Base-by-base conservation (phyloP, 192 early-diverging fungal species). In the Phlyctochytrium arcticum region DNA sequence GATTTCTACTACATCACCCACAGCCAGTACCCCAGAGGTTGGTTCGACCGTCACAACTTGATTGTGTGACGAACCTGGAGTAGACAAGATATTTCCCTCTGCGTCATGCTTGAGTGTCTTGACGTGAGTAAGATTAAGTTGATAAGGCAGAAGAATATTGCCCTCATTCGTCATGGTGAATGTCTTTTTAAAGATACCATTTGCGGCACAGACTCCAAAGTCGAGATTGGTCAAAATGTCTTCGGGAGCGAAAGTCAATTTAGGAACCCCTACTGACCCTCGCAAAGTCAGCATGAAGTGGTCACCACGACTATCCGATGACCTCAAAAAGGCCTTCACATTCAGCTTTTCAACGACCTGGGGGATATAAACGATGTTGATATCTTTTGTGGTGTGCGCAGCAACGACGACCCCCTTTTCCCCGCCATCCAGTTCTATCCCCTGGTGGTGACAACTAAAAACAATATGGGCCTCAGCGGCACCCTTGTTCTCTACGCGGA, bases 91-190 rank as follows among this genome's bases (percentile, higher is more conserved):
- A 5, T 37, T 30, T 39, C 29, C 70, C 32, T 66, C 50, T 12
- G 54, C 30, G n/a, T 65, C 51, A 9, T 47, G 63, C 23, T 12
- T 15, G 47, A 37, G 37, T 5, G 54, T 30, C 6, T 26, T 26
- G 19, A 51, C 47, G 24, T 66, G 30, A 24, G 68, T 73, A 30
- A 80, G 32, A 36, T 59, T 67, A 21, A 80, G 46, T 10, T 44
- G 21, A 58, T 68, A 80, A 8, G 70, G 60, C 12, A 85, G 65
- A 35, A 42, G 65, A 36, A 84, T 85, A 37, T 85, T 86, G 29
- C 84, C 84, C 23, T 80, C 78, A 47, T 86, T 86, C 21, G 63
- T 67, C 57, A 86, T 76, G 5, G 15, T 77, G 51, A 86, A 83
- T 6, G 61, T 65, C 55, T 70, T 74, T 55, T 69, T 75, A 62